Evolutionary conservation across 371 early-diverging fungal species (phyloP).

Genomic region (Dinochytrium kinnereticum): DNA sequence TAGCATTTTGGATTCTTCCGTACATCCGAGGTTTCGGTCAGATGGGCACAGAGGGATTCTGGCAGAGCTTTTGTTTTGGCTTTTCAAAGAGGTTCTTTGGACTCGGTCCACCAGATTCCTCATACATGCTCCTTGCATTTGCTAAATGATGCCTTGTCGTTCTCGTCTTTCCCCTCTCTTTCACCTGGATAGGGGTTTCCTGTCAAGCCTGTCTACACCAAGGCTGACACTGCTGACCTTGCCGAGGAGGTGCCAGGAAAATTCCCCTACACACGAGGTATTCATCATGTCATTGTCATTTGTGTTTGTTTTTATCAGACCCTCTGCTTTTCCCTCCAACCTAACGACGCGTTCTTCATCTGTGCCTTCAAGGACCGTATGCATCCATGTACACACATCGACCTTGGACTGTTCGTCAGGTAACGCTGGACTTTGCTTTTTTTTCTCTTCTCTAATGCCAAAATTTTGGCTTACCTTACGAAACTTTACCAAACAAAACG

Average conservation of each 20-base stretch:
- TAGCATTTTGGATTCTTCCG: no score
- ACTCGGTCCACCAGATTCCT: no score
- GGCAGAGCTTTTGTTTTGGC: no score
- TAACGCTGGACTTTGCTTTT: no score
- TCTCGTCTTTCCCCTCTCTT: no score
- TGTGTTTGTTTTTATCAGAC: background rate
- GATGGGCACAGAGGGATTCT: no score
- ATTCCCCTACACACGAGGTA: constrained; percentile 80
- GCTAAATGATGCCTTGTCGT: no score
- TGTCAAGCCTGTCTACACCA: constrained; percentile 84
- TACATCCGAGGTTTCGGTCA: no score
- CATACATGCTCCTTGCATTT: no score
- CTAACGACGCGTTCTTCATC: background rate
- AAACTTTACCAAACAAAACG: background rate
- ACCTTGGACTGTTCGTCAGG: constrained; percentile 85
- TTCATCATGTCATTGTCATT: background rate
- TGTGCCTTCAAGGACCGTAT: constrained; percentile 62
- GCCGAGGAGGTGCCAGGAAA: constrained; percentile 76
- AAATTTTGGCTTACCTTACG: constrained; percentile 4
- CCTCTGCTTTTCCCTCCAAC: background rate
- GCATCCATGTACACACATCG: constrained; percentile 88
- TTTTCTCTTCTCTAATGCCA: no score
- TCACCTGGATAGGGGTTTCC: constrained; percentile 71
- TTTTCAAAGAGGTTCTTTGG: no score
- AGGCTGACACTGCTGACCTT: constrained; percentile 62